Conservation (phyloP, 2,329 filamentous ascomycete species). For the Alternaria ethzedia region DNA sequence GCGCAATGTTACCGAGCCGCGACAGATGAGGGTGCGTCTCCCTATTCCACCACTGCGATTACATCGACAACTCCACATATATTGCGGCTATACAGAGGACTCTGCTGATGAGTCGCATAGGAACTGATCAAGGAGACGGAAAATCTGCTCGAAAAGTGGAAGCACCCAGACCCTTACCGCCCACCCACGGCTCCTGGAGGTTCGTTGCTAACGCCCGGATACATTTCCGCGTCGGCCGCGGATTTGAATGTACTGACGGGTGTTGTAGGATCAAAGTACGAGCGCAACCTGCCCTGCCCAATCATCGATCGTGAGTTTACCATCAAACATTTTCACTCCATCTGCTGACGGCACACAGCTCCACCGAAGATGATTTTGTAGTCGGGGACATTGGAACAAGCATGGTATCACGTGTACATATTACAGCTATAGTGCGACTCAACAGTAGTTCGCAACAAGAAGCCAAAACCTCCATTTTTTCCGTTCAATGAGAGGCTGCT, state of each 20-base stretch:
- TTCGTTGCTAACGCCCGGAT: constrained; percentile 51
- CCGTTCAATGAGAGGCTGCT: neutral
- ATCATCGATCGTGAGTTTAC: constrained; percentile 76
- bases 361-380: constrained; percentile 48
- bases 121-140: constrained; percentile 86
- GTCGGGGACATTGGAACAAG: constrained; percentile 7
- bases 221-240: constrained; percentile 29
- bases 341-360: constrained; percentile 32
- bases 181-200: constrained; percentile 92
- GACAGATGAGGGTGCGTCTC: constrained; percentile 77
- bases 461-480: neutral
- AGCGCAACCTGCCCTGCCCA: constrained; percentile 85
- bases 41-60: neutral
- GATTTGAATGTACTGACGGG: constrained; percentile 25
- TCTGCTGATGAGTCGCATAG: constrained; percentile 57
- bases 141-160: constrained; percentile 88
- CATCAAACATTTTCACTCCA: neutral
- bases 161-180: constrained; percentile 93
- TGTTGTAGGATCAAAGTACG: constrained; percentile 86
- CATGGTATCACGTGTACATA: constrained; percentile 18
- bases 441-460: constrained; percentile 8
- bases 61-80: constrained; percentile 1
- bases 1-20: constrained; percentile 79
- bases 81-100: neutral
- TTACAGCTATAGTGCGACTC: constrained; percentile 7